Base-by-base conservation (phyloP, 106 monocot genomes). In the Agapanthus africanus region DNA sequence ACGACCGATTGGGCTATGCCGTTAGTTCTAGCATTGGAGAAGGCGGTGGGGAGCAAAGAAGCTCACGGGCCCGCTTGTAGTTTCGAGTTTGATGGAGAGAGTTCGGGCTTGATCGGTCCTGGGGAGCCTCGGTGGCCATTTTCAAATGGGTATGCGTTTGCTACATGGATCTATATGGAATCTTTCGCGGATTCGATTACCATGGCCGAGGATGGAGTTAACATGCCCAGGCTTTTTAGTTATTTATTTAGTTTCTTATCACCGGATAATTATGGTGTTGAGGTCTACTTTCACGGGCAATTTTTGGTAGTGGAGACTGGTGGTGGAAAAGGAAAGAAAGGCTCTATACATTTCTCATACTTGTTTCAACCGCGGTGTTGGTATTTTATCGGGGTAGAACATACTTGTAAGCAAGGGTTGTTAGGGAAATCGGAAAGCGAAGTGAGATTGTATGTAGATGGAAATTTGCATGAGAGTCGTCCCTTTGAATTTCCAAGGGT, bases 211-310 rank as follows among this genome's bases (percentile, higher is more conserved):
- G 87, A 93, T 68, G 90, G 86, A 35, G 78, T 82, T 40, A 72
- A 80, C 40, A 99, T 89, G 89, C 97, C 97, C 7, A 87, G 97
- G 44, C 80, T 99, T 28, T 99, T 99, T 71, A 93, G 97, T 70
- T 99, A 93, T 63, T 66, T 93, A 23, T 99, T 93, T 67, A 93
- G 93, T 70, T 99, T 99, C 64, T 62, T 93, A 32, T 90, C 93
- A 7, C 74, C 97, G 0, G 97, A 99, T 71, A 90, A 85, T 70
- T 74, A 80, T 62, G 89, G 97, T n/a, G 54, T 94, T 11, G 97
- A 99, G 72, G 87, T 90, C 37, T 99, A 99, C 74, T 99, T 99
- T 67, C 90, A 93, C 81, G 97, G 97, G 7, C 93, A 99, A 61
- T 99, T 99, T 76, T 84, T 99, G 69, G 97, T 93, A 23, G 87